Conservation (phyloP, 139 green algal species). For the Chlamydomonas schloesseri region DNA sequence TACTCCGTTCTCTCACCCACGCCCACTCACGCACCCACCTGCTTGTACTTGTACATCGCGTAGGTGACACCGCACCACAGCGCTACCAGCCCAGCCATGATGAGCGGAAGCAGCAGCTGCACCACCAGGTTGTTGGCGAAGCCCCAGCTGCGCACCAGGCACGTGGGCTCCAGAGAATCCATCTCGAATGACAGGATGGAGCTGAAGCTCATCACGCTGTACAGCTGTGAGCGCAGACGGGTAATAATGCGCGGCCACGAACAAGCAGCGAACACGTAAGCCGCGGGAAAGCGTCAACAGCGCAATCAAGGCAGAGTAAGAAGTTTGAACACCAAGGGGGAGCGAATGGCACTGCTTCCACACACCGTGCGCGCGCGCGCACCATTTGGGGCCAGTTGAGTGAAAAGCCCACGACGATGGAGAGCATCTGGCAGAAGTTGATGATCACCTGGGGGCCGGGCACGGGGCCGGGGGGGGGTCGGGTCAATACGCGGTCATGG, state of each 20-base stretch:
- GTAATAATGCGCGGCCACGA: too few relatives aligned
- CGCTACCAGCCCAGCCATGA: slow-evolving; percentile 14
- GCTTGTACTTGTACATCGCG: slow-evolving; percentile 2
- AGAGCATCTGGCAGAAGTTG: slow-evolving; percentile 54
- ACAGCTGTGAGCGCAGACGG: slow-evolving; percentile 13
- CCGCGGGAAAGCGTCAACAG: too few relatives aligned
- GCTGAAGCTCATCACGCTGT: slow-evolving; percentile 42
- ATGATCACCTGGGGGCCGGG: slow-evolving; percentile 29
- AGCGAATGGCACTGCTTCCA: too few relatives aligned
- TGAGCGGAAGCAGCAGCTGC: slow-evolving; percentile 44
- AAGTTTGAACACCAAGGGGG: too few relatives aligned
- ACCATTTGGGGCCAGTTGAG: slow-evolving; percentile 25
- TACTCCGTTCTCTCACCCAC: too few relatives aligned
- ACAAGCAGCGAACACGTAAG: too few relatives aligned
- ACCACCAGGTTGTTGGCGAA: slow-evolving; percentile 50
- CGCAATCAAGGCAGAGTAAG: too few relatives aligned
- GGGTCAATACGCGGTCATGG: too few relatives aligned
- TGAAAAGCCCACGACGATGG: slow-evolving; percentile 39
- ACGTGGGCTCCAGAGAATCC: slow-evolving; percentile 49
- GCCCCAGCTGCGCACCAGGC: slow-evolving; percentile 36
- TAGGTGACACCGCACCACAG: slow-evolving; percentile 38
- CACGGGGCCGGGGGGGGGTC: too few relatives aligned
- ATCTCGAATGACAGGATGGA: slow-evolving; percentile 50
- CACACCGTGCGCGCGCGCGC: background rate
- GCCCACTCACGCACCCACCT: background rate